Evolutionary conservation across 1,139 yeast species (phyloP).

Genomic region (Kodamaea plutei): DNA sequence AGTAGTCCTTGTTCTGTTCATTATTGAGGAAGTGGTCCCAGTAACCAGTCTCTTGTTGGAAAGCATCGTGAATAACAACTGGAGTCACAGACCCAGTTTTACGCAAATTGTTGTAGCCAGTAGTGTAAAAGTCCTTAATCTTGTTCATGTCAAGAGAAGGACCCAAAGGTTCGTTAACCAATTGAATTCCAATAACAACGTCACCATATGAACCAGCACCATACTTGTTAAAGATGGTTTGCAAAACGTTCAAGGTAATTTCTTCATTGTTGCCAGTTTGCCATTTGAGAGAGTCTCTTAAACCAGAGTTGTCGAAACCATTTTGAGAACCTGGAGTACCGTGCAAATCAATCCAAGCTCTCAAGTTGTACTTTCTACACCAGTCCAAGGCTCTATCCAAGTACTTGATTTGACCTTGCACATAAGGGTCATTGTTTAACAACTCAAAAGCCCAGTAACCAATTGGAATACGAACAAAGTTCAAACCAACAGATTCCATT

Average conservation of each 20-base stretch:
- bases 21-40: constrained; percentile 52
- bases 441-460: constrained; percentile 93
- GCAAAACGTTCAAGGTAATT: constrained; percentile 49
- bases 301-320: constrained; percentile 94
- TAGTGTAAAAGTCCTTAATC: constrained; percentile 52
- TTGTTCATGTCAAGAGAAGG: constrained; percentile 55
- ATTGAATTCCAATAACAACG: constrained; percentile 78
- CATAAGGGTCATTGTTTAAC: constrained; percentile 74
- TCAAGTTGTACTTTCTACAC: constrained; percentile 59
- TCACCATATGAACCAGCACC: constrained; percentile 63
- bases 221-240: constrained; percentile 51
- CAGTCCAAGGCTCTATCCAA: constrained; percentile 74
- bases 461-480: constrained; percentile 84
- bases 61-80: constrained; percentile 71
- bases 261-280: constrained; percentile 49
- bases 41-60: constrained; percentile 53
- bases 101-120: constrained; percentile 55
- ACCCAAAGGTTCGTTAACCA: constrained; percentile 88
- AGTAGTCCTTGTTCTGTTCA: constrained; percentile 37
- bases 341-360: constrained; percentile 90
- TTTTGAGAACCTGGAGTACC: constrained; percentile 98
- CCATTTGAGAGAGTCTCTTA: constrained; percentile 62
- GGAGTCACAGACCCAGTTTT: constrained; percentile 45
- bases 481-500: constrained; percentile 67
- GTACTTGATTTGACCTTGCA: constrained; percentile 74